phyloP scores from a whole-genome alignment of 371 early-diverging fungal genomes.

The Mortierella sp. region DNA sequence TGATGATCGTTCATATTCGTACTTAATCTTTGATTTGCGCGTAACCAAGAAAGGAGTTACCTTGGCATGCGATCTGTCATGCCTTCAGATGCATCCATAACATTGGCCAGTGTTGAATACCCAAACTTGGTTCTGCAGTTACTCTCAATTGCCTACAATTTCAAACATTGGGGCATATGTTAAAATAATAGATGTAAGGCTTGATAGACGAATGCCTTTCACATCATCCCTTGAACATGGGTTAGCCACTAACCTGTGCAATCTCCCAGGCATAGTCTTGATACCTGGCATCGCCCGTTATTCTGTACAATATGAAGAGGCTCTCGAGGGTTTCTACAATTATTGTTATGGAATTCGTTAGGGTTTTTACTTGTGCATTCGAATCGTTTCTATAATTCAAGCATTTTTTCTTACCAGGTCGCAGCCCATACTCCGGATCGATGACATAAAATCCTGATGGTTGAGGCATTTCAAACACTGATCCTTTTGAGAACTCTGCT shows the following conservation, averaged over 20 bases:
- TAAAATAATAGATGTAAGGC: not conserved
- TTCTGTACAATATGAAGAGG: slow-evolving; percentile 75
- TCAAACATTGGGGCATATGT: not conserved
- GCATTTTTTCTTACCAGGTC: slow-evolving; percentile 45
- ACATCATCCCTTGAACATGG: too few relatives aligned
- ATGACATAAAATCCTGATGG: slow-evolving; percentile 28
- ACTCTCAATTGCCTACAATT: slow-evolving; percentile 70
- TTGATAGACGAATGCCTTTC: too few relatives aligned
- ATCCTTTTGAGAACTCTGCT: slow-evolving; percentile 23
- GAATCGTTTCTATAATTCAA: too few relatives aligned
- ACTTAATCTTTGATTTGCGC: too few relatives aligned
- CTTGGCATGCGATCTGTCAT: slow-evolving; percentile 40
- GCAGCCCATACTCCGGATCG: slow-evolving; percentile 27
- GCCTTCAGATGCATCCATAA: slow-evolving; percentile 58
- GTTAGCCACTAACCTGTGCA: slow-evolving; percentile 8
- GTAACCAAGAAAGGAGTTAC: too few relatives aligned
- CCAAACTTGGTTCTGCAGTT: slow-evolving; percentile 71
- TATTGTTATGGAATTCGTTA: not conserved
- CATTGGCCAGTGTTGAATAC: slow-evolving; percentile 72
- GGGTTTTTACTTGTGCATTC: too few relatives aligned
- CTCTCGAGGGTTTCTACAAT: slow-evolving; percentile 78
- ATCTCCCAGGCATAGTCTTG: slow-evolving; percentile 63
- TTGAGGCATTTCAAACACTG: slow-evolving; percentile 31
- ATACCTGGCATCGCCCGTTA: slow-evolving; percentile 78
- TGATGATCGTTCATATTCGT: too few relatives aligned